Percentiles rank a stretch among this genome's conserved stretches.
phyloP scores from a whole-genome alignment of 2,329 filamentous ascomycete species.

The Colletotrichum neosansevieriae region DNA sequence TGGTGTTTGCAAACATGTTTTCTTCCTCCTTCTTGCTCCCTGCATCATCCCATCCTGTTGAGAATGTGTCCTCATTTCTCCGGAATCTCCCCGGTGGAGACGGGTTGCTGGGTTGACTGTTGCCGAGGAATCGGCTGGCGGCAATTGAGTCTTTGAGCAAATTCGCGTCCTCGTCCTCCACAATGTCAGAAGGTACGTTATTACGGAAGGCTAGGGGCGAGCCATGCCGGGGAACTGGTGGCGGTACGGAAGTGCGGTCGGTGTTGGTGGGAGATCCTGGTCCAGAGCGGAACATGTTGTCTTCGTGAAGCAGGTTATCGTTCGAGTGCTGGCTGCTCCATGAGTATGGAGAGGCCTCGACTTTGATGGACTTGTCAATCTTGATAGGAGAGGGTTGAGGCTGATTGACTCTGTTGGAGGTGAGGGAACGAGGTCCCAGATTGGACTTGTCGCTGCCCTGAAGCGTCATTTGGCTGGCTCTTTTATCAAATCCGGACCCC shows the following conservation, averaged over 20 bases:
- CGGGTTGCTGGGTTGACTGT: constrained; percentile 23
- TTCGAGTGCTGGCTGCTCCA: constrained; percentile 65
- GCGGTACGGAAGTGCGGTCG: constrained; percentile 49
- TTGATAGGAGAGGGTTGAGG: constrained; percentile 59
- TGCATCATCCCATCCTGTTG: constrained; percentile 44
- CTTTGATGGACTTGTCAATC: constrained; percentile 57
- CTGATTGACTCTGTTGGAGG: constrained; percentile 58
- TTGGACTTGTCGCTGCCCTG: constrained; percentile 51
- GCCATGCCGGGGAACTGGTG: constrained; percentile 56
- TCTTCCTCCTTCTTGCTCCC: constrained; percentile 57
- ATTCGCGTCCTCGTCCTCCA: constrained; percentile 66
- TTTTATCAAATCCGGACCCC: constrained; percentile 63
- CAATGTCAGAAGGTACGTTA: constrained; percentile 52
- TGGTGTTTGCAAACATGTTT: constrained; percentile 66
- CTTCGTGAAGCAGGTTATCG: constrained; percentile 58
- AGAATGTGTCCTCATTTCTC: constrained; percentile 56
- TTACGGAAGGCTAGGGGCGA: constrained; percentile 48
- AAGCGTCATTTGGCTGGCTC: constrained; percentile 62
- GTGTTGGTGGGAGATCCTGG: constrained; percentile 47
- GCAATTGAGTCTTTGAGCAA: constrained; percentile 65
- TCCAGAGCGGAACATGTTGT: constrained; percentile 59
- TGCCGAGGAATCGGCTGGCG: constrained; percentile 60
- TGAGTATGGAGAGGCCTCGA: constrained; percentile 61
- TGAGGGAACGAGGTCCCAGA: constrained; percentile 57
- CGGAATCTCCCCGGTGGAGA: constrained; percentile 49